Base-by-base conservation (phyloP, 371 early-diverging fungal species). In the Apophysomyces sp. region DNA sequence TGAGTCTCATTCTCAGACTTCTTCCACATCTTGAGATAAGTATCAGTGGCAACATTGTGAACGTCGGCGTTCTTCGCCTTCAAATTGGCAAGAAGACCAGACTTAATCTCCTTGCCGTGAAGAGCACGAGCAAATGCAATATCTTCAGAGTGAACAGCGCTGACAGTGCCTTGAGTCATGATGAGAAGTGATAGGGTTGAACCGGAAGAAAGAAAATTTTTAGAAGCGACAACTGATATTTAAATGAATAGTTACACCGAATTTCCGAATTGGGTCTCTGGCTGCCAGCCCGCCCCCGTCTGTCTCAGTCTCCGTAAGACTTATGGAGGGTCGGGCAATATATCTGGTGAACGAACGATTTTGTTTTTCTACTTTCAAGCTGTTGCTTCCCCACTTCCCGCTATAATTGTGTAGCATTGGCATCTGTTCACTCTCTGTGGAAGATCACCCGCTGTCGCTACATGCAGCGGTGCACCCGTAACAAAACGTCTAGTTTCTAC, bases 21-120 rank as follows among this genome's bases (percentile, higher is more conserved):
- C 69, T 81, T 80, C 87, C 88, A 89, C 77, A 85, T 84, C 52
- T 76, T 80, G 31, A 82, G 74, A 63, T 89, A 89, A 39, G 83
- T 75, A 26, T 84, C 77, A 18, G 85, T 86, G 24, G 83, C 82
- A 13, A 69, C 76, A 36, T 80, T 69, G 61, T 82, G 81, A 24
- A 80, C 83, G 16, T 75, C 75, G 11, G 76, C 75, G 51, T 86
- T 84, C 78, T 88, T 88, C 52, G 80, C 77, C 9, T 55, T 55
- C 59, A 84, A 57, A 55, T 84, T 84, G 52, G 84, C 60, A 40
- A 84, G 36, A 29, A 86, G 74, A 51, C 82, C 81, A 21, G 61
- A 60, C 71, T 78, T 78, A 59, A 81, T 53, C 41, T 75, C 69
- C 32, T 78, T 69, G 27, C 82, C 82, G 31, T 81, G 82, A 40